A percentile compares a stretch with the other conserved stretches of the same genome.
Evolutionary conservation across 352 stramenopile species (phyloP).

Genomic region (Phytophthora constricta): DNA sequence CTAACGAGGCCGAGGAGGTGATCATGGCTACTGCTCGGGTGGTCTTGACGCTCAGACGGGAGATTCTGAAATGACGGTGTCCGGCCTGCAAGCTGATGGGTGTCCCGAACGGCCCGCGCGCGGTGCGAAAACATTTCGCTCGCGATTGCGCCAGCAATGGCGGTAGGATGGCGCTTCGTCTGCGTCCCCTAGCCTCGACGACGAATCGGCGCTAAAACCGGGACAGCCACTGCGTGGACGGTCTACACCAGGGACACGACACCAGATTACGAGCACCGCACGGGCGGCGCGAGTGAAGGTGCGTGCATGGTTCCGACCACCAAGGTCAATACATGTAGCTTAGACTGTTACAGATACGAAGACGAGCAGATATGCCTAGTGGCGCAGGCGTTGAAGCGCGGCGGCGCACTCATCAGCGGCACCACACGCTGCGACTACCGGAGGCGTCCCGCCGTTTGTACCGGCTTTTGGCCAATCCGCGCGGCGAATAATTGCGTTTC

Average conservation of each 20-base stretch:
- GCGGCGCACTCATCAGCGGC: not conserved
- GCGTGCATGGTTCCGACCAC: not conserved
- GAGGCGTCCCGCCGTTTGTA: not conserved
- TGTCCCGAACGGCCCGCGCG: not conserved
- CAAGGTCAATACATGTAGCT: not conserved
- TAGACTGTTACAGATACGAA: too few species aligned
- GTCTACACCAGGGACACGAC: slow-evolving; percentile 19
- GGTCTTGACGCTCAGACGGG: slow-evolving; percentile 21
- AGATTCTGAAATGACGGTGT: slow-evolving; percentile 44
- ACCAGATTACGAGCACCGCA: slow-evolving; percentile 29
- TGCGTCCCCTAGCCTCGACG: not conserved
- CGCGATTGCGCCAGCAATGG: slow-evolving; percentile 36
- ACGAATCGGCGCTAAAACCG: not conserved
- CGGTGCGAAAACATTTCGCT: slow-evolving; percentile 37
- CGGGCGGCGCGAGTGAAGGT: slow-evolving; percentile 6
- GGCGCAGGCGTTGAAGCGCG: not conserved
- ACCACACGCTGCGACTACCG: not conserved
- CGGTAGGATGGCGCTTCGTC: slow-evolving; percentile 4
- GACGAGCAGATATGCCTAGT: too few species aligned
- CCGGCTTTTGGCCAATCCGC: too few species aligned
- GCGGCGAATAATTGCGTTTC: not conserved
- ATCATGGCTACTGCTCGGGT: slow-evolving; percentile 20
- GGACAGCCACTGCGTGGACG: slow-evolving; percentile 20
- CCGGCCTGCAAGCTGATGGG: too few species aligned
- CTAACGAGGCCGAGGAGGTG: slow-evolving; percentile 29